Evolutionary conservation across 768 basidiomycete genomes (phyloP).

Genomic region (Hortiboletus flavorubellus): DNA sequence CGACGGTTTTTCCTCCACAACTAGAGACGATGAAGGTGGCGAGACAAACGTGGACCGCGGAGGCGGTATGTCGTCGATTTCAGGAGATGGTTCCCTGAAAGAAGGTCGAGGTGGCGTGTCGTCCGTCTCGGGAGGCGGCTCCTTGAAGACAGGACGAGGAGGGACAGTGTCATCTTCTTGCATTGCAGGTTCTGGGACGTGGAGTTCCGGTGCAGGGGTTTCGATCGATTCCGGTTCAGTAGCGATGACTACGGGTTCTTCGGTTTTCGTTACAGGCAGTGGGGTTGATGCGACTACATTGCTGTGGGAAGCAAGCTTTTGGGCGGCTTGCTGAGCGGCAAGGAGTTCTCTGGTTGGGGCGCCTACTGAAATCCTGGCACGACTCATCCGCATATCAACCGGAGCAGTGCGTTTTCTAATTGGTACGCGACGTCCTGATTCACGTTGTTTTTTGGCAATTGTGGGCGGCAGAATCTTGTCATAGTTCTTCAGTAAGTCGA

Average conservation of each 20-base stretch:
- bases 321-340: conserved; percentile 63
- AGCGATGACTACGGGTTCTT: conserved; percentile 18
- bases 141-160: conserved; percentile 52
- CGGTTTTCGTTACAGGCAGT: conserved; percentile 11
- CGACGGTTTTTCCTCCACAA: conserved; percentile 18
- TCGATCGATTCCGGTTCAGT: conserved; percentile 17
- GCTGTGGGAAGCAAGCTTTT: conserved; percentile 43
- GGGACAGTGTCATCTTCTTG: conserved; percentile 19
- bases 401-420: conserved; percentile 83
- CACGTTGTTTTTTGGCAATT: conserved; percentile 80
- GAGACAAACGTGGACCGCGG: conserved; percentile 18
- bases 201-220: neutral
- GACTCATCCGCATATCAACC: conserved; percentile 84
- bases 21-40: conserved; percentile 25
- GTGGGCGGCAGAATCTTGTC: conserved; percentile 72
- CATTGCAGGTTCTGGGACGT: neutral
- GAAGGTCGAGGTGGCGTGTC: conserved; percentile 37
- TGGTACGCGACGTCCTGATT: conserved; percentile 82
- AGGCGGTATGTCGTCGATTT: conserved; percentile 41
- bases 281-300: conserved; percentile 10
- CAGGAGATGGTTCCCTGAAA: conserved; percentile 65
- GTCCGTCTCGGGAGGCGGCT: conserved; percentile 48
- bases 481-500: conserved; percentile 80
- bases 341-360: conserved; percentile 69
- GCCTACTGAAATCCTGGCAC: conserved; percentile 70